phyloP scores from a whole-genome alignment of 495 filamentous ascomycete species.

The Penicillium ucsense region DNA sequence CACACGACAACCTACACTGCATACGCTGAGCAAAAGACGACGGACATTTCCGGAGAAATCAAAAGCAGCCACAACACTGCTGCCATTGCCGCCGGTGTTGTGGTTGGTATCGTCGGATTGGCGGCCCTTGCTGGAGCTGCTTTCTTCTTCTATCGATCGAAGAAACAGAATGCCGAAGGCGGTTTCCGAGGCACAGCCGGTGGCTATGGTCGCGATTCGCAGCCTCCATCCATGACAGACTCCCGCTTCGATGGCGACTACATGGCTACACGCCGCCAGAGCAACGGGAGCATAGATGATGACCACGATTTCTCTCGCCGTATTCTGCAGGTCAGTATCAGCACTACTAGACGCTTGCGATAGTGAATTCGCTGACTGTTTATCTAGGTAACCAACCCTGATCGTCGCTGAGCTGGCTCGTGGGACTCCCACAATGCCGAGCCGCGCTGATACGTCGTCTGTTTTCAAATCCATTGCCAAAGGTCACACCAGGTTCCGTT shows the following conservation, averaged over 20 bases:
- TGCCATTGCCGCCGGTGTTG: slow-evolving; percentile 80
- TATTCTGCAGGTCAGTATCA: slow-evolving; percentile 71
- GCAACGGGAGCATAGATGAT: slow-evolving; percentile 95
- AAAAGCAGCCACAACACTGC: slow-evolving; percentile 47
- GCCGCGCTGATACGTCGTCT: not conserved
- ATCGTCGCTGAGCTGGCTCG: slow-evolving; percentile 19
- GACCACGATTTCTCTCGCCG: slow-evolving; percentile 94
- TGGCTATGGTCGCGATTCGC: slow-evolving; percentile 17
- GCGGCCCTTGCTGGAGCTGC: slow-evolving; percentile 53
- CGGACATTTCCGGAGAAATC: slow-evolving; percentile 14
- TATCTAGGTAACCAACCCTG: slow-evolving; percentile 40
- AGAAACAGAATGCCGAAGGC: slow-evolving; percentile 64
- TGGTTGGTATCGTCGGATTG: slow-evolving; percentile 70
- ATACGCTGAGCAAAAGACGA: slow-evolving; percentile 12
- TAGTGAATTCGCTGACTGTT: not conserved
- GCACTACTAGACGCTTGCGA: not conserved
- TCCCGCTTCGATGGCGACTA: slow-evolving; percentile 77
- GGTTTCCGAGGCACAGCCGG: slow-evolving; percentile 69
- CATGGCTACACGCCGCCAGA: slow-evolving; percentile 79
- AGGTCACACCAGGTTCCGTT: too few relatives aligned
- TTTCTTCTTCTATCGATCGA: slow-evolving; percentile 68
- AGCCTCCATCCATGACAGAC: slow-evolving; percentile 52
- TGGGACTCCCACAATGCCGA: too few relatives aligned
- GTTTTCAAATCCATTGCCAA: not conserved
- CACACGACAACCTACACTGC: slow-evolving; percentile 32